These are phyloP conservation scores for Butyriboletus loyo DNA, from an alignment of 768 basidiomycete genomes.

Conservation along the genomic window DNA sequence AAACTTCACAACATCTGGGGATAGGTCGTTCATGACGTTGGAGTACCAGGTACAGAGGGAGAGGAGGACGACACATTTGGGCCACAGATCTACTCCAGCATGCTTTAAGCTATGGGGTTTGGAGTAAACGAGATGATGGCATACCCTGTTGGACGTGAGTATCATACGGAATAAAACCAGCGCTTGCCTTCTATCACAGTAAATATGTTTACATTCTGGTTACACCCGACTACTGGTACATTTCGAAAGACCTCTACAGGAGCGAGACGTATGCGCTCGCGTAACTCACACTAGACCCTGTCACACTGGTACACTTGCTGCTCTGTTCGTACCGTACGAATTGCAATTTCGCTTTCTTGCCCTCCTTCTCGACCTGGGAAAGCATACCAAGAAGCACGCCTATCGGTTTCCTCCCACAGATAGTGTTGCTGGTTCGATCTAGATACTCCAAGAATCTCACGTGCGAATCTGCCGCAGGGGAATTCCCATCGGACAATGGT, in stretches of 20 bases:
- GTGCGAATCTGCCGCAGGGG: slow-evolving; percentile 55
- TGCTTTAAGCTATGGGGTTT: slow-evolving; percentile 10
- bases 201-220: slow-evolving; percentile 1
- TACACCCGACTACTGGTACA: slow-evolving; percentile 1
- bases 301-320: slow-evolving; percentile 59
- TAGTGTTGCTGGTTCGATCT: slow-evolving; percentile 81
- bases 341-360: slow-evolving; percentile 42
- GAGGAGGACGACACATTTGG: slow-evolving; percentile 59
- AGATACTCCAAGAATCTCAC: slow-evolving; percentile 65
- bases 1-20: background rate
- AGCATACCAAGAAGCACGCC: slow-evolving; percentile 86
- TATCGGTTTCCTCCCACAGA: slow-evolving; percentile 96
- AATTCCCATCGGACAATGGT: slow-evolving; percentile 38
- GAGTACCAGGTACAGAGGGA: slow-evolving; percentile 62
- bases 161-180: background rate
- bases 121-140: background rate
- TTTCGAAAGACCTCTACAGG: slow-evolving; percentile 16
- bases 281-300: slow-evolving; percentile 93
- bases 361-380: slow-evolving; percentile 47
- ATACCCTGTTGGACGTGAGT: background rate
- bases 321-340: slow-evolving; percentile 97
- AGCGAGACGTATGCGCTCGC: slow-evolving; percentile 83
- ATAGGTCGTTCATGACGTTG: slow-evolving; percentile 70
- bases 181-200: background rate
- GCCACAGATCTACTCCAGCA: slow-evolving; percentile 36